Evolutionary conservation across 2,329 filamentous ascomycete genomes (phyloP).

Genomic region (Colletotrichum caudatum): DNA sequence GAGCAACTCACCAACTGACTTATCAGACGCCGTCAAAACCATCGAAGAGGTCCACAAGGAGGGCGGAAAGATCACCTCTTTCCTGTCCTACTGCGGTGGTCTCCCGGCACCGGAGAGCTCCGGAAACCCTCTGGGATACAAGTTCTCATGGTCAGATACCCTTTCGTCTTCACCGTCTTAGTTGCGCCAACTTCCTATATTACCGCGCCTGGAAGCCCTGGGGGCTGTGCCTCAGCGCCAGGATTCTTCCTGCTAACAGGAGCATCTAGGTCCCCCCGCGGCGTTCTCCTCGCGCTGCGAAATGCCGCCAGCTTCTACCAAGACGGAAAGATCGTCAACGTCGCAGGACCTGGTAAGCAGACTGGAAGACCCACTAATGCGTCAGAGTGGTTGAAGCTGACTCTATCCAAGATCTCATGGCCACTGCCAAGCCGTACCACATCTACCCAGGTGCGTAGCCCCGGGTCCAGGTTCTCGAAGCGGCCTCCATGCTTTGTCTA

Average conservation of each 20-base stretch:
- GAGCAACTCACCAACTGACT: slow-evolving; percentile 45
- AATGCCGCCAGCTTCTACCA: slow-evolving; percentile 25
- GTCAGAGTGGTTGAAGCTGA: neutral
- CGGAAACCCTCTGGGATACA: slow-evolving; percentile 13
- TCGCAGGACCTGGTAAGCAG: slow-evolving; percentile 15
- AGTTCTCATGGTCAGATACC: slow-evolving; percentile 9
- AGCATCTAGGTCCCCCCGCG: neutral
- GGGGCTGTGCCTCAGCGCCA: neutral
- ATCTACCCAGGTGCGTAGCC: slow-evolving; percentile 24
- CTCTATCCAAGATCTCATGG: slow-evolving; percentile 21
- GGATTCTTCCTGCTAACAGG: neutral
- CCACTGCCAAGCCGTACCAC: slow-evolving; percentile 31
- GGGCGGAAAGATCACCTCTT: slow-evolving; percentile 86
- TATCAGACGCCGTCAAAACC: slow-evolving; percentile 83
- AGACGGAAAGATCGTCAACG: slow-evolving; percentile 24
- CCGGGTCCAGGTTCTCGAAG: neutral
- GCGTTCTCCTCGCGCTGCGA: slow-evolving; percentile 5
- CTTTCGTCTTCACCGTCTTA: neutral
- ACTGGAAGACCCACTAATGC: neutral
- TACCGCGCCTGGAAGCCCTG: neutral
- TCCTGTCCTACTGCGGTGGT: slow-evolving; percentile 88
- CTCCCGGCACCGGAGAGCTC: slow-evolving; percentile 66
- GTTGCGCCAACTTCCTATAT: neutral
- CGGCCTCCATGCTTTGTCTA: neutral
- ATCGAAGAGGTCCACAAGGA: slow-evolving; percentile 87